Evolutionary conservation across 1,139 yeast species (phyloP), one percentile per base, ranked within the genome.

Genomic region (Insectozyma bohioensis): DNA sequence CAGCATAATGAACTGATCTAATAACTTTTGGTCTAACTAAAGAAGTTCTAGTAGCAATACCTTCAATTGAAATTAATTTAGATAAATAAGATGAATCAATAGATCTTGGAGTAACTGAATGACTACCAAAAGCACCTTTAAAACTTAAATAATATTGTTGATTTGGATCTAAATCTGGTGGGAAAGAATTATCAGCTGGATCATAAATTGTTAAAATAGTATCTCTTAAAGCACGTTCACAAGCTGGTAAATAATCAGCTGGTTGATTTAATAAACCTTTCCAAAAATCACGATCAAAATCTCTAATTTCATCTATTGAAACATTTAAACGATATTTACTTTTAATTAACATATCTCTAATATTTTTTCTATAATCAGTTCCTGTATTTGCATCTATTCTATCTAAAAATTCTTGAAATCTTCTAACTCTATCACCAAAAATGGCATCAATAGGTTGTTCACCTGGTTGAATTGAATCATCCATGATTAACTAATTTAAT

Each of bases 41-140:
- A 1, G 97, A 88, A 25, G 95, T 92, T 43, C 95, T 72, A 2
- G 98, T 92, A 12, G 92, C 96, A 49, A 92, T 92, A 37, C 99
- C 99, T 61, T 92, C 97, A 22, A 94, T 71, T 1, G 95, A 84
- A 22, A 92, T 80, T 73, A 92, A 68, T 50, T 82, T 82, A 31
- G 95, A 87, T 34, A 92, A 67, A 46, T 79, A 84, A 12, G 71
- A 62, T 2, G 97, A 83, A 41, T 81, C 78, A 41, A 94, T 78
- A 2, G 95, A 80, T 53, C 98, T 75, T 17, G 99, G 97, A 13
- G 90, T 84, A 20, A 90, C 80, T 36, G 84, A 75, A 52, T 88
- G 90, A 38, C 80, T 78, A 35, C 98, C 98, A 58, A 92, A 88
- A 0, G 97, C 81, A 30, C 99, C 99, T 48, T 77, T 78, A 61